Evolutionary conservation across 1,139 yeast species (phyloP), one percentile per base, ranked within the genome.

Genomic region (Yamadazyma aaseri): DNA sequence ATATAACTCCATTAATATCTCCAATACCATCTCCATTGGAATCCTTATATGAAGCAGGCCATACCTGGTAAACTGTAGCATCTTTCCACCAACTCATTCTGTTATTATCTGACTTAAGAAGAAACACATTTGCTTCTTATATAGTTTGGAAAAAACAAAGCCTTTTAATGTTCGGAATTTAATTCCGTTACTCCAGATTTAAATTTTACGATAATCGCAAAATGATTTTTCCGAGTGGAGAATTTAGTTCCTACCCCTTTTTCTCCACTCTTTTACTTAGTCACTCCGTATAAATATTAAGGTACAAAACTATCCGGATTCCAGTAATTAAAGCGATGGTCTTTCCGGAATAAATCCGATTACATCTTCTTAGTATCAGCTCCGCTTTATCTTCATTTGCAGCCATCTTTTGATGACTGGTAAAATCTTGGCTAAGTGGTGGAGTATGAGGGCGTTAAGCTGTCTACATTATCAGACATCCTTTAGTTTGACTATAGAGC

Each of bases 1-100:
- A 61, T 38, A 70, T 62, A 31, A 77, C 71, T 14, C 83, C 83
- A 6, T 64, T 69, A 35, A 77, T 53, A 53, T 77, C 81, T 33
- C 82, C 81, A 37, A 72, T 49, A 29, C 81, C 81, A 46, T 76
- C 81, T 18, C 73, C 75, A 45, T 76, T 73, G 36, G 79, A 65
- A 51, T 76, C 81, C 45, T 73, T 73, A 55, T 63, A 74, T 18
- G 77, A 69, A 12, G 80, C 77, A 1, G 81, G 81, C 69, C 77
- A 76, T 41, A 76, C 67, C 51, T 76, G 81, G 53, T 76, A 76
- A 18, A 75, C 63, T 7, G 71, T 57, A 33, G 78, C 73, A 41
- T 73, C 73, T 56, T 75, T 74, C 81, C 82, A 76, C 81, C 81
- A 76, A 12, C n/a, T n/a, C n/a, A n/a, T n/a, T n/a, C n/a, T n/a